Percentiles rank a stretch among this genome's conserved stretches.
Conservation (phyloP, 225 moss, liverwort and hornwort species). For the Asterella californica region DNA sequence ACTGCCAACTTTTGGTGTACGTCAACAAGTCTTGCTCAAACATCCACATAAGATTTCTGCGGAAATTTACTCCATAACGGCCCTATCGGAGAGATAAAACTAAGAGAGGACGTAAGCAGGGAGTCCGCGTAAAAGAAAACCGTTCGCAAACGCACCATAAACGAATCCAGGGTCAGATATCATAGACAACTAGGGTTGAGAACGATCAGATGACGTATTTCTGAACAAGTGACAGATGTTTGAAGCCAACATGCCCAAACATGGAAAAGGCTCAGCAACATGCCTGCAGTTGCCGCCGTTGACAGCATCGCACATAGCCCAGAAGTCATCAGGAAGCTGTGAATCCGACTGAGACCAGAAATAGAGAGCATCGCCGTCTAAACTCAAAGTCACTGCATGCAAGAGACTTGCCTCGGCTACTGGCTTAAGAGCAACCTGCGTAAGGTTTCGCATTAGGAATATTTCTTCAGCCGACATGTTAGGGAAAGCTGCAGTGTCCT, state of each 20-base stretch:
- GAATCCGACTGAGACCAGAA: conserved; percentile 70
- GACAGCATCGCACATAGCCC: conserved; percentile 65
- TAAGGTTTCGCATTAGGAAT: neutral
- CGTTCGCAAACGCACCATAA: neutral
- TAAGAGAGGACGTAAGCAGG: neutral
- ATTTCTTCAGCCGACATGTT: neutral
- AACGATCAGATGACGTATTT: neutral
- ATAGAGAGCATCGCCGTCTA: conserved; percentile 79
- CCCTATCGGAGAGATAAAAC: neutral
- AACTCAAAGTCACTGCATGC: conserved; percentile 45
- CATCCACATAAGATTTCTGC: too few relatives aligned
- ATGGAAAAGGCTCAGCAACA: conserved; percentile 4
- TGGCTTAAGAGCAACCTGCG: conserved; percentile 63
- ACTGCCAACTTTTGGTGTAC: neutral
- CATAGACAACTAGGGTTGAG: neutral
- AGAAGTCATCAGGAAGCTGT: conserved; percentile 56
- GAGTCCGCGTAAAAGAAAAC: too few relatives aligned
- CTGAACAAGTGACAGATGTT: neutral
- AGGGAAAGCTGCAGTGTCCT: neutral
- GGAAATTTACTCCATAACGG: too few relatives aligned
- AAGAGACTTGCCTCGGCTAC: conserved; percentile 61
- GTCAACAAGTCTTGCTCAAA: too few relatives aligned
- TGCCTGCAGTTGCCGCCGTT: conserved; percentile 93
- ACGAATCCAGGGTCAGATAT: neutral
- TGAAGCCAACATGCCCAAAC: neutral